Base-by-base conservation (phyloP, 2,329 filamentous ascomycete genomes). In the Beauveria sp. region DNA sequence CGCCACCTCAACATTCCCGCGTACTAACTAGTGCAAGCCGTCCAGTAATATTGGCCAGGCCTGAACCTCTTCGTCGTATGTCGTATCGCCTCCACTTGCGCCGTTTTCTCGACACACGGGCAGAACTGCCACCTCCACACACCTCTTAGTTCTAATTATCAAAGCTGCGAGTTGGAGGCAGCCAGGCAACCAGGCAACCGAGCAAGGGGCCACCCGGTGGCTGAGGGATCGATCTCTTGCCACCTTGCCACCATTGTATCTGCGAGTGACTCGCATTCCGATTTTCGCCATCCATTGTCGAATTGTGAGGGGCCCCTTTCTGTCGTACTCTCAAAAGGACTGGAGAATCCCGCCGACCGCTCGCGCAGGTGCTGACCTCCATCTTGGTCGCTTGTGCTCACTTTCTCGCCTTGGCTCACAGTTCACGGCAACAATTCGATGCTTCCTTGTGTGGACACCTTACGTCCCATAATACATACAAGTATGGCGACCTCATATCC, bases 41-140 rank as follows among this genome's bases (percentile, higher is more conserved):
- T 45, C 48, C 22, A 51, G 46, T 43, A 28, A 38, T 51, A 42
- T 43, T 24, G 46, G 55, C 34, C n/a, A 45, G 34, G 12, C 24
- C 46, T 28, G 38, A 50, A 20, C 24, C 38, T 5, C 20, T 45
- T 45, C 24, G 48, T 60, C 48, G 57, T 60, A 60, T 51, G 57
- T 60, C 57, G 57, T 60, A 60, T 60, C 46, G 48, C 48, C 57
- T 60, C 49, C 57, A 58, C 55, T 58, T 50, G 55, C 18, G 34
- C 55, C 45, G 31, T 49, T 58, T 58, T 10, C 34, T 49, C 31
- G 28, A 40, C 45, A 49, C 28, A 31, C 12, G 12, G 34, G 12
- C 34, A 38, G n/a, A 31, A 34, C 50, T 53, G 8, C n/a, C 31
- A 43, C 18, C n/a, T 43, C 18, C 22, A 24, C 22, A 24, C 22